Evolutionary conservation across 176 grass and related monocot species (phyloP), one percentile per base, ranked within the genome.

Genomic region (Typha latifolia): DNA sequence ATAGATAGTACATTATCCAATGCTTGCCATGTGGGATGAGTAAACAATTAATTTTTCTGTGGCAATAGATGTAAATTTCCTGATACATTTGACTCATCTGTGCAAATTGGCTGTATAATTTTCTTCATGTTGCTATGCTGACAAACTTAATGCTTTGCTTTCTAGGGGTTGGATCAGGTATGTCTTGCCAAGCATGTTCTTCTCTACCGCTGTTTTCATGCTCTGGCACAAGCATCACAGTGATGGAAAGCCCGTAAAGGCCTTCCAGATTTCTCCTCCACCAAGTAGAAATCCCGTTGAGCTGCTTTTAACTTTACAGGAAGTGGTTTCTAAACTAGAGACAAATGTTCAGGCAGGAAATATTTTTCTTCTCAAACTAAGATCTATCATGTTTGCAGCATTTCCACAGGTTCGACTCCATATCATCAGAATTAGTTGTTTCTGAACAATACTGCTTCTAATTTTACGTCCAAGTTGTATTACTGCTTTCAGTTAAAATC

Each of bases 351-450:
- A 87, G 52, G 79, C 79, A 14, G 84, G 83, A 16, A 90, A 84
- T 75, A 99, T 99, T 67, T 72, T 88, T 63, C 94, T 99, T 63
- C 86, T 99, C 13, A 99, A 99, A 69, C 78, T 99, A 26, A 87
- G 89, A 71, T 82, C 86, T 48, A 82, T 99, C 72, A 69, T 99
- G 75, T 81, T 90, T 43, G 86, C 94, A 34, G 84, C 84, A 47
- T 93, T 85, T 78, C 85, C 94, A 8, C 86, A 99, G 89, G 94
- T 90, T 49, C 16, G 18, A 0, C 2, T 57, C 3, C 19, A 57
- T 37, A 37, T 37, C 34, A 6, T 37, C 4, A 37, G 34, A 37
- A 37, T 37, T 37, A 37, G 4, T 37, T 37, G 4, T 37, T 37
- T 37, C 34, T 37, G 7, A 37, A 6, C 34, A n/a, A n/a, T 37